Base-by-base conservation (phyloP, 1,139 yeast genomes). In the Blastobotrys apis region DNA sequence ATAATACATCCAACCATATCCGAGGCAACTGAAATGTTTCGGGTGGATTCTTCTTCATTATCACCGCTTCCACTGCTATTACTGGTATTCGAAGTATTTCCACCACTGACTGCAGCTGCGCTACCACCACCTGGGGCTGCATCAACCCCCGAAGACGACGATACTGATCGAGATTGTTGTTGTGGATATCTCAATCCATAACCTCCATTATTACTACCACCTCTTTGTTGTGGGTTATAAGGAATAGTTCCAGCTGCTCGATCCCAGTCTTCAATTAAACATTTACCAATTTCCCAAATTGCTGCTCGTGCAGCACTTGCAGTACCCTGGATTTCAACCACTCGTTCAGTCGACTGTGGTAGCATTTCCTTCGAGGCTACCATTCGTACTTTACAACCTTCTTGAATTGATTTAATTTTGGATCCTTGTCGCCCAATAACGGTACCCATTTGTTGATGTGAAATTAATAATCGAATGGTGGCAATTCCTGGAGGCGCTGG, bases 1-100 rank as follows among this genome's bases (percentile, higher is more conserved):
- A 88, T 86, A 47, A 88, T 73, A 41, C 95, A 94, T 39, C 97
- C 97, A 41, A 88, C 95, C 70, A 82, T 81, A 49, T 81, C 88
- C 54, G 84, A 81, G 33, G 95, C 87, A 62, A 87, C 83, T 17
- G 77, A 68, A 29, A 81, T 70, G 4, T 36, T 41, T 27, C 67
- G 62, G 34, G 65, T 58, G 44, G 65, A 69, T 33, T 57, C 63
- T 19, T 54, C 59, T 21, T 31, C 42, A 39, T 43, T 37, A n/a
- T n/a, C n/a, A n/a, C n/a, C 29, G 20, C 15, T 36, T 38, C 37
- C 13, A 29, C 32, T 23, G 31, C 25, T 36, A 13, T 47, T 20
- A 45, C 37, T 37, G 44, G 37, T 38, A 10, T 6, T 6, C 26
- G 26, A 23, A 23, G 26, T 23, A 6, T 6, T 6, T 6, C 9